Base-by-base conservation (phyloP, 192 early-diverging fungal genomes). In the Coemansia sp. region DNA sequence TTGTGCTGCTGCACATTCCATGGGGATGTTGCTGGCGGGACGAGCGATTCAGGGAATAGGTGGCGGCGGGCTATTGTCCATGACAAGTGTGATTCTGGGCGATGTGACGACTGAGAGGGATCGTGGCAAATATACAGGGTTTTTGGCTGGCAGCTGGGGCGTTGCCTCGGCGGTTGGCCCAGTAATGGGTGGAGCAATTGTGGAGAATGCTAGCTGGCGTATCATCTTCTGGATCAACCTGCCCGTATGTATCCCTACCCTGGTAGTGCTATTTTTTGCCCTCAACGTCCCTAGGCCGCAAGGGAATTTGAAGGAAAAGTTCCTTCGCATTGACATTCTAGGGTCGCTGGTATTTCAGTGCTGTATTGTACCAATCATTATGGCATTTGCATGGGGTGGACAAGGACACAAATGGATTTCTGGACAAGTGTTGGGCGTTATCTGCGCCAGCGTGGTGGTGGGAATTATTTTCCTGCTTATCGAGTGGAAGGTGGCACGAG, bases 301-400 rank as follows among this genome's bases (percentile, higher is more conserved):
- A 14, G 68, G 75, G 39, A 65, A 49, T 0, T 26, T 51, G 14
- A 33, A 44, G 47, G 71, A 76, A 15, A 89, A 91, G 58, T 42
- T 90, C 6, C 26, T 53, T 12, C 76, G 83, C 7, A 81, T 93
- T 37, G 91, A 91, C 70, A 82, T 80, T 50, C 60, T 84, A 15
- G 91, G 91, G 5, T 55, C 82, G 10, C 7, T 77, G 14, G 23
- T 81, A 2, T 74, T 91, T 45, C 68, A 86, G 59, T 46, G 63
- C 21, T 78, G 81, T 26, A 82, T 88, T 18, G 65, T 85, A 18
- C 78, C 78, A 7, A 58, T 97, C 33, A 78, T 94, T 13, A 62
- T 90, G 11, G 90, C 91, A 1, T 80, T 90, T 31, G 78, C 89
- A 26, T 86, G 87, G 76, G 94, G 88, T 47, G 94, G 94, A 5